These are phyloP conservation scores for Coprinopsis strossmayeri DNA, from an alignment of 768 basidiomycete genomes.

Conservation along the genomic window DNA sequence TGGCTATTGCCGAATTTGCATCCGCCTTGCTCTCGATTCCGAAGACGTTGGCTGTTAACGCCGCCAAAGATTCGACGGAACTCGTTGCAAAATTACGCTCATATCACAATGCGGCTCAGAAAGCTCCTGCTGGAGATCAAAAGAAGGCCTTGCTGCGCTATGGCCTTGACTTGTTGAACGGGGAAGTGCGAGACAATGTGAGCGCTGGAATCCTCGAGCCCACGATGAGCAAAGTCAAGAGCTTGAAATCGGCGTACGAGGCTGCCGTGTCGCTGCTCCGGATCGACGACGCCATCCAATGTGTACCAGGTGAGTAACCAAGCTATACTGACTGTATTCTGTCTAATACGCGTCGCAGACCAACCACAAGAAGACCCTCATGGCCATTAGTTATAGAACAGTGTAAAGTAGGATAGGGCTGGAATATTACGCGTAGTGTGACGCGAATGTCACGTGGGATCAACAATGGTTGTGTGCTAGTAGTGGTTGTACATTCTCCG, in stretches of 20 bases:
- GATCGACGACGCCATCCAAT: conserved; percentile 95
- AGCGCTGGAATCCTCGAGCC: conserved; percentile 92
- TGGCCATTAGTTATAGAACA: conserved; percentile 46
- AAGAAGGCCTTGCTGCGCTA: conserved; percentile 88
- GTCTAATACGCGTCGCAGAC: conserved; percentile 36
- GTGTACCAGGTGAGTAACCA: conserved; percentile 81
- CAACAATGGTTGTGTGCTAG: background rate
- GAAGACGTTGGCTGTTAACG: conserved; percentile 95
- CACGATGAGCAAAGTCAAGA: conserved; percentile 94
- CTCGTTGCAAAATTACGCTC: conserved; percentile 94
- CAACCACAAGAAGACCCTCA: conserved; percentile 70
- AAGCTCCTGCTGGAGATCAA: conserved; percentile 83
- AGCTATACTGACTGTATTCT: conserved; percentile 21
- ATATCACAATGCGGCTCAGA: conserved; percentile 96
- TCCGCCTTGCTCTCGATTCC: conserved; percentile 89
- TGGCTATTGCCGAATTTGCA: conserved; percentile 99
- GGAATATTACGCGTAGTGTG: conserved; percentile 2
- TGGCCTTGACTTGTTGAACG: conserved; percentile 91
- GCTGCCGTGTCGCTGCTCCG: conserved; percentile 91
- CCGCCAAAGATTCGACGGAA: conserved; percentile 97
- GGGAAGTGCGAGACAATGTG: conserved; percentile 93
- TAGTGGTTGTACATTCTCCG: too few relatives aligned
- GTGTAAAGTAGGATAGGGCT: background rate
- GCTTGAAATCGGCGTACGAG: conserved; percentile 94
- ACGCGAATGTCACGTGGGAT: conserved; percentile 3